Conservation (phyloP, 1,284 basidiomycete species). For the Ganoderma leucocontextum region DNA sequence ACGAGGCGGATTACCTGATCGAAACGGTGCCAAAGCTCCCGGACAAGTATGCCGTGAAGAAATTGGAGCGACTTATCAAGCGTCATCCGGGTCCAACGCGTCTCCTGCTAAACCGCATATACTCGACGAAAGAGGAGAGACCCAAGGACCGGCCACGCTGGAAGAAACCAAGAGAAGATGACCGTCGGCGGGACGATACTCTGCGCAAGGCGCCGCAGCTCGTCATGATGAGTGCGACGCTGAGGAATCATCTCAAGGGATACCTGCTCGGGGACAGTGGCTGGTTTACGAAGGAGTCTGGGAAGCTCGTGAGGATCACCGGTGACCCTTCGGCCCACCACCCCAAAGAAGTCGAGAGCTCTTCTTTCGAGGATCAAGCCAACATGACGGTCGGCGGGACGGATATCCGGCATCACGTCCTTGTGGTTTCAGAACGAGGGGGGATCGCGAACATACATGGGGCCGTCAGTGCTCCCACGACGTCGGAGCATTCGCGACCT, state of each 20-base stretch:
- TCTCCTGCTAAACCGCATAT: slow-evolving; percentile 65
- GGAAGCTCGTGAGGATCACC: slow-evolving; percentile 55
- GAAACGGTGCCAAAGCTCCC: slow-evolving; percentile 50
- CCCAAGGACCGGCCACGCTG: slow-evolving; percentile 6
- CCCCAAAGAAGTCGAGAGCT: slow-evolving; percentile 15
- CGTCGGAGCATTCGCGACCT: neutral
- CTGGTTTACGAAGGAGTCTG: slow-evolving; percentile 57
- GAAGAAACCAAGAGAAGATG: slow-evolving; percentile 3
- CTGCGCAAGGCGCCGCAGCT: slow-evolving; percentile 55
- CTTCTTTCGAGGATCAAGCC: slow-evolving; percentile 28
- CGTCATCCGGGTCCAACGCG: slow-evolving; percentile 67
- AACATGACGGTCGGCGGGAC: slow-evolving; percentile 40
- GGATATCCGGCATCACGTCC: slow-evolving; percentile 62
- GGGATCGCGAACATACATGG: slow-evolving; percentile 55
- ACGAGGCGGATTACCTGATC: slow-evolving; percentile 79
- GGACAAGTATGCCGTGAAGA: slow-evolving; percentile 44
- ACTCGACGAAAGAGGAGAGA: slow-evolving; percentile 29
- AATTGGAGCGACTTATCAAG: slow-evolving; percentile 51
- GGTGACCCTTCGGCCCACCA: slow-evolving; percentile 35
- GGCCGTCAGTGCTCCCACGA: neutral
- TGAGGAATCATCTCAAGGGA: slow-evolving; percentile 61
- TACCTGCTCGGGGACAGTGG: slow-evolving; percentile 60
- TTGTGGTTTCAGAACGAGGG: slow-evolving; percentile 64
- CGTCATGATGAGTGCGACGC: slow-evolving; percentile 74
- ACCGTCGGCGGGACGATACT: neutral